These are phyloP conservation scores for Phytopythium delawarense DNA, from an alignment of 352 stramenopile genomes.

Conservation along the genomic window DNA sequence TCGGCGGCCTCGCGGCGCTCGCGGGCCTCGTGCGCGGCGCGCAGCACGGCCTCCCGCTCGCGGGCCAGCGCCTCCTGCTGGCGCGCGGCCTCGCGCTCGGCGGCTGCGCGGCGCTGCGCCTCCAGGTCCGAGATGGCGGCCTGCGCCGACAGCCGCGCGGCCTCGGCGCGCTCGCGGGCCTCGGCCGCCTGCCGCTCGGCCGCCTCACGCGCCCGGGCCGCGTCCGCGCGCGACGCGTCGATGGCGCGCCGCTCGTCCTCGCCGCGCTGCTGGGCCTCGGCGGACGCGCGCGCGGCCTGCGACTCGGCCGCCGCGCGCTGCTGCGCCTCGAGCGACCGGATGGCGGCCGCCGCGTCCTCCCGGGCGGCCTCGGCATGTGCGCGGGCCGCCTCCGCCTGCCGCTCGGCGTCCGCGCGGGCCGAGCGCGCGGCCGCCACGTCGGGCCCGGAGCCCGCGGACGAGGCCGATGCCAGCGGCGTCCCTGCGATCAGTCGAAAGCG, in stretches of 20 bases:
- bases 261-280: constrained; percentile 46
- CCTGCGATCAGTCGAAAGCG: not conserved
- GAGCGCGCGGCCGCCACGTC: constrained; percentile 20
- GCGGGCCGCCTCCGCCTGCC: constrained; percentile 32
- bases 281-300: constrained; percentile 25
- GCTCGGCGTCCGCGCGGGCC: constrained; percentile 49
- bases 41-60: constrained; percentile 55
- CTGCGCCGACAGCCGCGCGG: constrained; percentile 53
- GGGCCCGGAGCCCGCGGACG: not conserved
- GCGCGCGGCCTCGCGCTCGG: constrained; percentile 57
- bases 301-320: constrained; percentile 36
- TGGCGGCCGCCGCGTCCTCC: constrained; percentile 36
- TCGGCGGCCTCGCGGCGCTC: constrained; percentile 55
- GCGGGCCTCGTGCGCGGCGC: constrained; percentile 46
- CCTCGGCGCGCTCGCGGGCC: constrained; percentile 61
- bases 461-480: not conserved
- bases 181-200: constrained; percentile 55
- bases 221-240: constrained; percentile 44
- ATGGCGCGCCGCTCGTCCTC: constrained; percentile 44
- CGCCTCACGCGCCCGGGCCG: constrained; percentile 38
- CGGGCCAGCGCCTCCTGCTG: constrained; percentile 57
- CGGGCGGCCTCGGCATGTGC: constrained; percentile 35
- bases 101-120: constrained; percentile 46
- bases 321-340: constrained; percentile 44
- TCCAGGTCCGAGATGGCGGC: constrained; percentile 62